Evolutionary conservation across 169 alveolate genomes (phyloP), one percentile per base, ranked within the genome.

Genomic region (Eimeria praecox): DNA sequence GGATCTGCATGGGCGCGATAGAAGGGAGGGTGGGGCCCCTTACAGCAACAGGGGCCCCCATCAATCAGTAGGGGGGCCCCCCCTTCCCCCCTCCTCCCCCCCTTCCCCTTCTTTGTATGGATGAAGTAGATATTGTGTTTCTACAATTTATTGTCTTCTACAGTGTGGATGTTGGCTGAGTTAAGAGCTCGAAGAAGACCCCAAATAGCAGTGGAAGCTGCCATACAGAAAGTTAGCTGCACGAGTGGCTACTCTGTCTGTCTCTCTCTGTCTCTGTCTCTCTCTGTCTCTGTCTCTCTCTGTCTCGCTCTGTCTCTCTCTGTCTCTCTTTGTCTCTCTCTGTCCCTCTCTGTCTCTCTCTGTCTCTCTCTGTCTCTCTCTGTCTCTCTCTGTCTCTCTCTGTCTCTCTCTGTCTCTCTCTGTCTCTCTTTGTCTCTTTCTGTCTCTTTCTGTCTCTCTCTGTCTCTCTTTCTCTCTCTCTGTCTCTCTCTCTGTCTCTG

Each of bases 141-240:
- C n/a, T n/a, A n/a, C n/a, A n/a, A n/a, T n/a, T 6, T n/a, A 5
- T 14, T 18, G 38, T 35, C 12, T 69, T 3, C 40, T 69, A 42
- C 56, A 77, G 87, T 77, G 3, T 77, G 87, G 87, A 8, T 77
- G 52, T 30, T 77, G 62, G 52, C 87, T 22, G 87, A 77, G 87
- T 44, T 77, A 18, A 8, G 87, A 27, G 87, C 87, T 4, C 56
- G 56, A 18, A 35, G 56, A 38, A 77, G 33, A 2, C 87, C 87
- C 4, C 42, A 77, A 44, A 77, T 56, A 38, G 87, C 87, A 35
- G 20, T 77, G 4, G 56, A 77, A 27, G 46, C 87, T 14, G 87
- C 87, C 35, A 5, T 77, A 33, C 56, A 77, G 24, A 35, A n/a
- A 22, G 87, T 77, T 5, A 16, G 80, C 20, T n/a, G 27, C 66